A percentile compares a stretch with the other conserved stretches of the same genome.
Conservation (phyloP, 2,329 filamentous ascomycete species). For the Aspergillus sp. region DNA sequence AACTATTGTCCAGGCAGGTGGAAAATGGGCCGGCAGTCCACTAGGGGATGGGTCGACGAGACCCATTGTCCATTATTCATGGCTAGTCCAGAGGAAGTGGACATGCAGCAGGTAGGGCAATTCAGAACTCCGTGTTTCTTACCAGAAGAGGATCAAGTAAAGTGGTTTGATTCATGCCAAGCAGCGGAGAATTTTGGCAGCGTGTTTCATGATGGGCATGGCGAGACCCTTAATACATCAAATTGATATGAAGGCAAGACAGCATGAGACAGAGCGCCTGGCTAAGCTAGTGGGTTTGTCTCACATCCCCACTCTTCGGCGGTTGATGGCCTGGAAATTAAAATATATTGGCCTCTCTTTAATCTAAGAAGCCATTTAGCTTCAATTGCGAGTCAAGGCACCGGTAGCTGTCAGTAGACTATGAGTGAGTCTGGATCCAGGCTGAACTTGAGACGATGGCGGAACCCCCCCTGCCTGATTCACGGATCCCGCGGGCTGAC, state of each 20-base stretch:
- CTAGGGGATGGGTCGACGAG: not conserved
- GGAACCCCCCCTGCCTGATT: not conserved
- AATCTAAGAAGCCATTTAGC: not conserved
- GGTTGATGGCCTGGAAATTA: not conserved
- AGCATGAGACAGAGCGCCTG: not conserved
- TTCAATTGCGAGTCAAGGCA: not conserved
- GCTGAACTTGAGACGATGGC: not conserved
- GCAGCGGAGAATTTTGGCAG: not conserved
- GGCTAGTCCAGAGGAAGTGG: too few relatives aligned
- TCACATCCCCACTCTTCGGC: not conserved
- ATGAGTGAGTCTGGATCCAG: not conserved
- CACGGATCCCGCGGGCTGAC: not conserved
- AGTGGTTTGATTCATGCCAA: not conserved
- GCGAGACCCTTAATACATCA: not conserved
- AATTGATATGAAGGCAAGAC: not conserved
- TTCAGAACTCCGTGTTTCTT: not conserved
- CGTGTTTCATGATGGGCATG: not conserved
- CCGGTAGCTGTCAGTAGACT: not conserved
- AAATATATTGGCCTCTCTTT: not conserved
- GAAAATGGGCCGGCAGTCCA: not conserved
- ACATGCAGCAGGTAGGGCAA: too few relatives aligned
- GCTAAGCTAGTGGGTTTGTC: not conserved
- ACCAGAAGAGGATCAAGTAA: not conserved
- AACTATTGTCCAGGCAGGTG: not conserved
- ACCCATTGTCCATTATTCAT: not conserved